Conservation (phyloP, 2,329 filamentous ascomycete genomes). For the Talaromyces sp. region DNA sequence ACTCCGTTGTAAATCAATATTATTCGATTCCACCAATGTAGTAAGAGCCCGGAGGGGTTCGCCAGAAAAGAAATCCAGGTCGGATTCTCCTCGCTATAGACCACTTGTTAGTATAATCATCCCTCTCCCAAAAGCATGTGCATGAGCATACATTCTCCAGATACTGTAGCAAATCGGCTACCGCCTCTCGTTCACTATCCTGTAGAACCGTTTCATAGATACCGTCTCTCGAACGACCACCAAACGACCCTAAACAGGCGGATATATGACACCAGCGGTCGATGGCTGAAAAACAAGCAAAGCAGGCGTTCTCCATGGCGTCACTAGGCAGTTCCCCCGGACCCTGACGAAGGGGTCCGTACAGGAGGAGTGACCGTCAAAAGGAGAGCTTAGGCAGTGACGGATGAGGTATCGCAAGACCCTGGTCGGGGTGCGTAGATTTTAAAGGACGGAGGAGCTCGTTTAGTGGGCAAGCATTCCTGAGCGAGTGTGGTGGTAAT, state of each 20-base stretch:
- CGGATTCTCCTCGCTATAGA: slow-evolving; percentile 83
- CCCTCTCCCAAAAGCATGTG: neutral
- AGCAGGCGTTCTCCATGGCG: slow-evolving; percentile 41
- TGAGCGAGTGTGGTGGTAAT: slow-evolving; percentile 14
- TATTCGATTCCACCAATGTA: slow-evolving; percentile 96
- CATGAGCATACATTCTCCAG: slow-evolving; percentile 76
- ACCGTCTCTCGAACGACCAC: slow-evolving; percentile 74
- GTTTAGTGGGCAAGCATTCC: slow-evolving; percentile 18
- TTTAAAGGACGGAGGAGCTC: slow-evolving; percentile 18
- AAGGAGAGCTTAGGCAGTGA: slow-evolving; percentile 7
- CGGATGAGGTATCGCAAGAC: slow-evolving; percentile 3
- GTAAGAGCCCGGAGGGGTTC: slow-evolving; percentile 90
- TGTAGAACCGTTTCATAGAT: slow-evolving; percentile 84
- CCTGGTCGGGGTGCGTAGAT: neutral
- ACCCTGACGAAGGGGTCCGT: slow-evolving; percentile 27
- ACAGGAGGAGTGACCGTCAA: slow-evolving; percentile 16
- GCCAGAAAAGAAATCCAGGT: slow-evolving; percentile 98
- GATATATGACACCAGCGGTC: slow-evolving; percentile 45
- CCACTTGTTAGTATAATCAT: neutral
- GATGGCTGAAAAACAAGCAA: slow-evolving; percentile 40
- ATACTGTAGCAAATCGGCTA: slow-evolving; percentile 90
- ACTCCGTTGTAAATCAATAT: slow-evolving; percentile 95
- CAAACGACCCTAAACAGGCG: slow-evolving; percentile 38
- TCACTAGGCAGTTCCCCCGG: slow-evolving; percentile 31
- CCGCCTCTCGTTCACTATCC: slow-evolving; percentile 94